Conservation (phyloP, 2,329 filamentous ascomycete species). For the Epichloe scottii region DNA sequence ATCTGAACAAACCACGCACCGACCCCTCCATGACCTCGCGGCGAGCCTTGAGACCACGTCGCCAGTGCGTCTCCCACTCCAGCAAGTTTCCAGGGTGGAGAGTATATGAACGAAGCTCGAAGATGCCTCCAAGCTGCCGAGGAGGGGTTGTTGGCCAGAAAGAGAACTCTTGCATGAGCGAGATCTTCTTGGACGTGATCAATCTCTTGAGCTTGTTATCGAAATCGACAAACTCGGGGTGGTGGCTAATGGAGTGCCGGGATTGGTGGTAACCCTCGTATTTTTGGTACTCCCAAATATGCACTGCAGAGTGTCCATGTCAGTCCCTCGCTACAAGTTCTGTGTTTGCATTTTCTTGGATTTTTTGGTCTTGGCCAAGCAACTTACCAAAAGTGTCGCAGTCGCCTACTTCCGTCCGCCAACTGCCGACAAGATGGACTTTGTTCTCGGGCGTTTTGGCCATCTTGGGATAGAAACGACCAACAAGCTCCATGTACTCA, state of each 20-base stretch:
- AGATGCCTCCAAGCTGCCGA: constrained; percentile 78
- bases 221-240: constrained; percentile 75
- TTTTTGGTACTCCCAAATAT: constrained; percentile 99
- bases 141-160: constrained; percentile 97
- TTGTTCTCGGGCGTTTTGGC: constrained; percentile 77
- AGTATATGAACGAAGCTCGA: constrained; percentile 93
- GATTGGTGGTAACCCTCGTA: constrained; percentile 94
- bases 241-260: constrained; percentile 67
- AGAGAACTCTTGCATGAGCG: constrained; percentile 98
- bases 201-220: constrained; percentile 75
- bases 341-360: background rate
- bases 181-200: constrained; percentile 73
- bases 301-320: constrained; percentile 44
- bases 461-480: constrained; percentile 85
- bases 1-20: constrained; percentile 99
- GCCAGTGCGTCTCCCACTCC: constrained; percentile 98
- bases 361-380: background rate
- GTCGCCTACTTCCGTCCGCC: constrained; percentile 94
- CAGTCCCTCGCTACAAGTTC: background rate
- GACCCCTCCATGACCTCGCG: constrained; percentile 98
- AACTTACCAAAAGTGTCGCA: constrained; percentile 84
- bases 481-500: constrained; percentile 83
- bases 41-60: constrained; percentile 77
- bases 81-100: constrained; percentile 89
- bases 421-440: constrained; percentile 92